Conservation (phyloP, 163 green algal species). For the Prototheca wickerhamii region DNA sequence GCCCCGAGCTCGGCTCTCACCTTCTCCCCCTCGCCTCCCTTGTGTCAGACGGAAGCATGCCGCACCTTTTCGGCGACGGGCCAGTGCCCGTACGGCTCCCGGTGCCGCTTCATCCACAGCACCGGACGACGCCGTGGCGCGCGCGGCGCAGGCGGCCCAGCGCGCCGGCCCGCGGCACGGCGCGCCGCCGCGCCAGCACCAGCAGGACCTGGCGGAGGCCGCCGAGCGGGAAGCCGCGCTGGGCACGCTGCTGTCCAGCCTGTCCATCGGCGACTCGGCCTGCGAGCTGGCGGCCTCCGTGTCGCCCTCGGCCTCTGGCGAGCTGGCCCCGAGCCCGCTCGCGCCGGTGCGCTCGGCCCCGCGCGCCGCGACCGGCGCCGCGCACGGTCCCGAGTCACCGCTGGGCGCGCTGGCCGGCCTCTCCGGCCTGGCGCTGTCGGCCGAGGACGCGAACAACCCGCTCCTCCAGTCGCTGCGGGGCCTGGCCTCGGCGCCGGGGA, state of each 20-base stretch:
- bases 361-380: not conserved
- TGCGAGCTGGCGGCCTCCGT: no score
- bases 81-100: conserved; percentile 79
- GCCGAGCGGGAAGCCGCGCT: not conserved
- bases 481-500: not conserved
- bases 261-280: not conserved
- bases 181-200: not conserved
- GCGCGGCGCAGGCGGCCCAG: not conserved
- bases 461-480: not conserved
- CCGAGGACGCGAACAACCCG: not conserved
- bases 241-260: not conserved
- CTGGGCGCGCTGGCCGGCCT: not conserved
- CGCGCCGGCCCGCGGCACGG: not conserved
- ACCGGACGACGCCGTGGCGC: not conserved
- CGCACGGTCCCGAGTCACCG: no score
- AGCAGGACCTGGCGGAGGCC: not conserved
- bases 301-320: no score
- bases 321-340: not conserved
- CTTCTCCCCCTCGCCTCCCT: not conserved
- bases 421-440: not conserved
- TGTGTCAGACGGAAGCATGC: conserved; percentile 48
- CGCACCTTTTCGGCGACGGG: conserved; percentile 70
- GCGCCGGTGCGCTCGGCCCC: no score
- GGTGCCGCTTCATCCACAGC: conserved; percentile 85
- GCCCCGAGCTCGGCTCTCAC: not conserved